These are phyloP conservation scores for Tremella fuciformis DNA, from an alignment of 768 basidiomycete species.

Conservation along the genomic window DNA sequence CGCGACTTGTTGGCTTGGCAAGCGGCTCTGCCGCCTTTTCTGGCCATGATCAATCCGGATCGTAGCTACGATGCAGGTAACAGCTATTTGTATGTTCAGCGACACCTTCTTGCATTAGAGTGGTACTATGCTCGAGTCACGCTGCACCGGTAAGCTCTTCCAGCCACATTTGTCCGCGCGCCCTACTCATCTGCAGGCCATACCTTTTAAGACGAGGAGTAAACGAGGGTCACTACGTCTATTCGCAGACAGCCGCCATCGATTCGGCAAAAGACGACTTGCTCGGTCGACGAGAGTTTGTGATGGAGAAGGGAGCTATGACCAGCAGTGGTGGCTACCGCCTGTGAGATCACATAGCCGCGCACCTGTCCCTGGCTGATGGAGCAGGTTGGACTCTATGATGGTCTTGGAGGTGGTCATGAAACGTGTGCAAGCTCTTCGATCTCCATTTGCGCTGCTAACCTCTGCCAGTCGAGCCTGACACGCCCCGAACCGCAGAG, in stretches of 20 bases:
- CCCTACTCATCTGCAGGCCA: not conserved
- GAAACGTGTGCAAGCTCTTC: too few species aligned
- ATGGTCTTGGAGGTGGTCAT: too few species aligned
- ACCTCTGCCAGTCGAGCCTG: too few species aligned
- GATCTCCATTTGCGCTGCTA: too few species aligned
- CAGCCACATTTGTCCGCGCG: not conserved
- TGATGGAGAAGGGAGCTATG: not conserved
- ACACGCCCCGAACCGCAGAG: too few species aligned
- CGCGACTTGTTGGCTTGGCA: too few species aligned
- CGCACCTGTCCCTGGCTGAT: too few species aligned
- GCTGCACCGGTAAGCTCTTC: slow-evolving; percentile 2
- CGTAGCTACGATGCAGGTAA: not conserved
- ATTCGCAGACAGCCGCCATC: not conserved
- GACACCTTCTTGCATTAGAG: not conserved
- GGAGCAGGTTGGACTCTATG: too few species aligned
- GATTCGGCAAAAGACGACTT: not conserved
- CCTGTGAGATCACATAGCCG: not conserved
- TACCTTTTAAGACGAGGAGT: not conserved
- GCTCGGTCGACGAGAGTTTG: slow-evolving; percentile 1
- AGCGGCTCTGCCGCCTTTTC: too few species aligned
- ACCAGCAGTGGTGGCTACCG: not conserved
- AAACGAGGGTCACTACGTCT: not conserved
- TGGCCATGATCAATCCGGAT: not conserved
- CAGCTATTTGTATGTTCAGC: not conserved
- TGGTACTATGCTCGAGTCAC: slow-evolving; percentile 3